Evolutionary conservation across 371 early-diverging fungal species (phyloP), one percentile per base, ranked within the genome.

Genomic region (Zychaea mexicana): DNA sequence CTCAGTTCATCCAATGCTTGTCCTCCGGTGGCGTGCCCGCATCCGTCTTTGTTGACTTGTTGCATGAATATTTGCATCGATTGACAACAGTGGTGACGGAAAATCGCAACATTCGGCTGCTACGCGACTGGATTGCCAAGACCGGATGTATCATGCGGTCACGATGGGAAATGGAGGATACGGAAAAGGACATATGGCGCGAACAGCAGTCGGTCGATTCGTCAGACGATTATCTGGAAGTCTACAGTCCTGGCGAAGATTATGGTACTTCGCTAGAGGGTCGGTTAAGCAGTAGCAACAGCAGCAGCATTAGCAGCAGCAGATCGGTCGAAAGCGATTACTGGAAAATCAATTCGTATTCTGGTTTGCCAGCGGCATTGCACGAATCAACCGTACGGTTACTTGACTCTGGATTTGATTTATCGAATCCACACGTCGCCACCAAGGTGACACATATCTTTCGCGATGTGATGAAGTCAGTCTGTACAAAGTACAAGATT

Each of bases 1-100:
- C 79, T 0, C 83, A 83, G 61, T 76, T 81, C n/a, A 83, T 83
- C 24, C 77, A 79, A 49, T 70, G 72, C 19, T 61, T 83, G 2
- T 60, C 77, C 26, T 65, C 73, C 5, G 79, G 81, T 17, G 81
- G 78, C 1, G 81, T 81, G 0, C 70, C 76, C 0, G 68, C 68
- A 1, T n/a, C 59, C 1, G 73, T 76, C 2, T 83, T 83, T 67
- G 54, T 72, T 5, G 70, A 74, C 17, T 53, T 83, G 7, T 54
- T 83, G 13, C 66, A 69, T 38, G 81, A 81, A 45, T 72, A 77
- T 38, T 32, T 77, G 19, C 64, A 68, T 27, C 77, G 73, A 13
- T 26, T 79, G 21, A 66, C 70, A 9, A 53, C 52, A 0, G 62
- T 75, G 3, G 65, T 79, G 1, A 67, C 71, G 6, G 72, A 73